Percentiles rank a stretch among this genome's conserved stretches.
phyloP scores from a whole-genome alignment of 495 filamentous ascomycete species.

The Aspergillus carlsbadensis region DNA sequence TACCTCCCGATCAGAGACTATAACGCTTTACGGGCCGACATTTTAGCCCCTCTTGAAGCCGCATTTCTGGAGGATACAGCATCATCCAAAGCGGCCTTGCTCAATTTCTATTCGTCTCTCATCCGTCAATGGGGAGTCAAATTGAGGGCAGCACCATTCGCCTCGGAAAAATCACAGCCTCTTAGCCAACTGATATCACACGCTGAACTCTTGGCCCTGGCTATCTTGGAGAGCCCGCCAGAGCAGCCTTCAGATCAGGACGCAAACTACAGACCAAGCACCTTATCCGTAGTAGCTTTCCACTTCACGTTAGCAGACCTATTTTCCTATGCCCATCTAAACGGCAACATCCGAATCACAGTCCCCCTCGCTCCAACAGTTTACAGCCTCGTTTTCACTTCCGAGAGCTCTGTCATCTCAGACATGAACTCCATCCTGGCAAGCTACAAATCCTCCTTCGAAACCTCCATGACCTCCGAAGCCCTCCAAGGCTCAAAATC shows the following conservation, averaged over 20 bases:
- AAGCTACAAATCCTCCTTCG: conserved; percentile 73
- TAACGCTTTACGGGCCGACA: conserved; percentile 42
- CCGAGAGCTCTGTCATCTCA: conserved; percentile 63
- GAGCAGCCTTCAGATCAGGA: conserved; percentile 14
- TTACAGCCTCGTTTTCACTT: conserved; percentile 66
- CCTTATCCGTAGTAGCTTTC: conserved; percentile 59
- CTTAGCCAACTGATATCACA: conserved; percentile 53
- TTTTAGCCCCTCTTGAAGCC: conserved; percentile 59
- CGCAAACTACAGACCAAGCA: conserved; percentile 22
- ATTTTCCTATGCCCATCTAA: conserved; percentile 52
- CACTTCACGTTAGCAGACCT: conserved; percentile 60
- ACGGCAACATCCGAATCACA: conserved; percentile 56
- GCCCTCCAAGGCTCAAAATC: conserved; percentile 30
- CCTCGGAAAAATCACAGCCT: conserved; percentile 32
- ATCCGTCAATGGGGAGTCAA: conserved; percentile 65
- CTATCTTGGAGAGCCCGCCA: conserved; percentile 53
- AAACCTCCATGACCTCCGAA: conserved; percentile 54
- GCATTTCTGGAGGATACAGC: conserved; percentile 52
- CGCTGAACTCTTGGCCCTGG: conserved; percentile 61
- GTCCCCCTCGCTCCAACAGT: conserved; percentile 67
- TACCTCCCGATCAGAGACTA: conserved; percentile 62
- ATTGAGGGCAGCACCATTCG: conserved; percentile 29
- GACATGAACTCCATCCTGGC: conserved; percentile 66
- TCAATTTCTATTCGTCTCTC: conserved; percentile 70
- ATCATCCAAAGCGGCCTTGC: conserved; percentile 51